Base-by-base conservation (phyloP, 176 grass and related monocot genomes). In the Dactylis glomerata region DNA sequence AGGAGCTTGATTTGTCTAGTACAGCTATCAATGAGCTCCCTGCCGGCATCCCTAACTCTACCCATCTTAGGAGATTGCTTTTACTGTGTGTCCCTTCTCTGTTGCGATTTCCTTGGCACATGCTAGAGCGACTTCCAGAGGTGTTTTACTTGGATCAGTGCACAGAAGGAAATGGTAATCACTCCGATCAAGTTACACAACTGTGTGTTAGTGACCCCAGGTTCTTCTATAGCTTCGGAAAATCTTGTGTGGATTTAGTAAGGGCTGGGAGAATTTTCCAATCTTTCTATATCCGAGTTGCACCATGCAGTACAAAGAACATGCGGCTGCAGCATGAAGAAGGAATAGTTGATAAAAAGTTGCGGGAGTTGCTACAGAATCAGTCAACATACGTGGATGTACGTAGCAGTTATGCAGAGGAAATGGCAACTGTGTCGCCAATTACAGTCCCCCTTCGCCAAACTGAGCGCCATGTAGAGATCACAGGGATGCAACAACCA, bases 351-450 rank as follows among this genome's bases (percentile, higher is more conserved):
- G n/a, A 6, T 16, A 7, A 52, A 6, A 81, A 54, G 30, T 5
- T 71, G 5, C 10, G 3, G 1, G 32, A 40, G 3, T 26, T 54
- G 13, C 1, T 12, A 10, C 5, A 26, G 0, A 81, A 26, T 1
- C 1, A 37, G 0, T 17, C 23, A 44, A 6, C 50, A 0, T 87
- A 82, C 5, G 1, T 0, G 36, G 86, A 59, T 31, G 71, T 77
- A 2, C 16, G 59, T 1, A 1, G 0, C 0, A 2, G 0, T 0
- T 5, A 10, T 4, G 13, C 3, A 14, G 5, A 27, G 0, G 10
- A 5, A 75, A 22, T 68, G 41, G 5, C 0, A 22, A 27, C 77
- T 30, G 0, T 26, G 3, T 5, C 61, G 3, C 17, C 17, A 10
- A 8, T 22, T 19, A 28, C 1, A 15, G 10, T 73, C 68, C 15